Conservation (phyloP, 1,284 basidiomycete species). For the Mycena citricolor region DNA sequence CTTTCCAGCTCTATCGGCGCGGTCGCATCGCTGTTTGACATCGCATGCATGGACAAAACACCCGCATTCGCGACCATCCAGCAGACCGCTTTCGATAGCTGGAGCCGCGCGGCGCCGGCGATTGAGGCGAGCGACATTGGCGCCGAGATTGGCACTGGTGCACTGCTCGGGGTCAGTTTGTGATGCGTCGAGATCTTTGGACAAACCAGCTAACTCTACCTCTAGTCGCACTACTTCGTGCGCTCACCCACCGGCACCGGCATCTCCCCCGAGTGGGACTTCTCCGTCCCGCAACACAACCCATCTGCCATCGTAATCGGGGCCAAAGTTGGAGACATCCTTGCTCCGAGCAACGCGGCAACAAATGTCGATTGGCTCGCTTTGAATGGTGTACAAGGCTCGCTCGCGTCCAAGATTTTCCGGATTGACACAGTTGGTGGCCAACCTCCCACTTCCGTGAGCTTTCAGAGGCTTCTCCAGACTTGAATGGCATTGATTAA, state of each 20-base stretch:
- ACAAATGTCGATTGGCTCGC: constrained; percentile 55
- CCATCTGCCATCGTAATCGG: constrained; percentile 48
- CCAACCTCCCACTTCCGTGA: constrained; percentile 55
- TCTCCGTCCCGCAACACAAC: constrained; percentile 42
- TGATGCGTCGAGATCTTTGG: not conserved
- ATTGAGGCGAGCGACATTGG: constrained; percentile 38
- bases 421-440: constrained; percentile 58
- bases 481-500: too few relatives aligned
- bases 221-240: constrained; percentile 50
- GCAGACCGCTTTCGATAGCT: constrained; percentile 40
- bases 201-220: constrained; percentile 3
- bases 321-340: constrained; percentile 39
- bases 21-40: constrained; percentile 56
- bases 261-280: constrained; percentile 57
- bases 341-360: constrained; percentile 43
- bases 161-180: constrained; percentile 41
- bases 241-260: constrained; percentile 45
- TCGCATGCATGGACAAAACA: constrained; percentile 48
- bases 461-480: too few relatives aligned
- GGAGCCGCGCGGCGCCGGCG: constrained; percentile 33
- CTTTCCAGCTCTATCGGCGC: constrained; percentile 38
- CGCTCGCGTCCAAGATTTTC: constrained; percentile 52
- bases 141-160: constrained; percentile 26
- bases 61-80: constrained; percentile 41
- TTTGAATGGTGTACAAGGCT: constrained; percentile 46